A percentile compares a stretch with the other conserved stretches of the same genome.
Conservation (phyloP, 2,329 filamentous ascomycete genomes). For the Ceratocystiopsis minuta region DNA sequence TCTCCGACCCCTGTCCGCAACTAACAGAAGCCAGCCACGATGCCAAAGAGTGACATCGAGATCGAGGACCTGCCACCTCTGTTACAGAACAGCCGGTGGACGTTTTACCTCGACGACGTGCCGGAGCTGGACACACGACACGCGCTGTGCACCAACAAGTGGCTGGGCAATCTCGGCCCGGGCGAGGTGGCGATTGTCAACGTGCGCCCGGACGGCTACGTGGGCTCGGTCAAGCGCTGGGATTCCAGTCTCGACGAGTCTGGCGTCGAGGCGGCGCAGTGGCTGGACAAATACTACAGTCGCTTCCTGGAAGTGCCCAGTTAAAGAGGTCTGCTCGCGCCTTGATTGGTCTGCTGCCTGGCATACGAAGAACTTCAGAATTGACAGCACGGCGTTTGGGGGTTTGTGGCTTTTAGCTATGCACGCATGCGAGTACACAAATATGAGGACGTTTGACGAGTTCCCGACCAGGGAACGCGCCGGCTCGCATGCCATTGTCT, state of each 20-base stretch:
- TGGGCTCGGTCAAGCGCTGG: constrained; percentile 43
- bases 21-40: constrained; percentile 26
- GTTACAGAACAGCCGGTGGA: constrained; percentile 49
- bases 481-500: too few relatives aligned
- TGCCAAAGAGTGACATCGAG: constrained; percentile 45
- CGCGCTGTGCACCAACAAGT: constrained; percentile 45
- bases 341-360: too few relatives aligned
- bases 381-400: too few relatives aligned
- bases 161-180: constrained; percentile 40
- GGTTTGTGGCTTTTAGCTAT: too few relatives aligned
- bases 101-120: constrained; percentile 52
- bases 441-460: too few relatives aligned
- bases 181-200: constrained; percentile 46
- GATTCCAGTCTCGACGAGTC: constrained; percentile 31
- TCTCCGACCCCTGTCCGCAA: constrained; percentile 10
- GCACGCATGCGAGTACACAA: too few relatives aligned
- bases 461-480: too few relatives aligned
- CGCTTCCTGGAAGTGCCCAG: constrained; percentile 33
- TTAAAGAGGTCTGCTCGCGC: neutral
- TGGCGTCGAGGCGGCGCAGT: constrained; percentile 32
- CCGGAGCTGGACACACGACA: constrained; percentile 35
- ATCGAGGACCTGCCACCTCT: constrained; percentile 44
- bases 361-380: too few relatives aligned
- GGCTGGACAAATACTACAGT: constrained; percentile 36
- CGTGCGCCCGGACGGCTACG: constrained; percentile 57